phyloP scores from a whole-genome alignment of 305 asterid genomes.

The Striga hermonthica region DNA sequence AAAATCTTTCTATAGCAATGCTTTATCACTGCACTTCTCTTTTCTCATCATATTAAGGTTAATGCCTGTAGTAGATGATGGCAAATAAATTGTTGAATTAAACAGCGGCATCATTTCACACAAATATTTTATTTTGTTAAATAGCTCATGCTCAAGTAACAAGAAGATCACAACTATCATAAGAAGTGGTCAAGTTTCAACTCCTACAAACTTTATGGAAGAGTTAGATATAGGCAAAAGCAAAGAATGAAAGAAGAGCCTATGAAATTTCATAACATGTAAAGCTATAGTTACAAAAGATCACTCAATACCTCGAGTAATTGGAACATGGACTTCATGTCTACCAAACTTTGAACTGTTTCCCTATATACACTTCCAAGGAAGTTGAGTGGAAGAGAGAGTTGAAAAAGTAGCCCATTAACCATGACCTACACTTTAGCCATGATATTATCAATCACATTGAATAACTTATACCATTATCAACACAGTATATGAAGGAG shows the following conservation, averaged over 20 bases:
- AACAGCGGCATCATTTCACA: too few relatives aligned
- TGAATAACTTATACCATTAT: conserved; percentile 13
- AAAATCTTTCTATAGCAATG: too few relatives aligned
- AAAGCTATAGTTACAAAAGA: conserved; percentile 23
- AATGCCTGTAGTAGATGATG: too few relatives aligned
- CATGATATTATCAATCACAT: conserved; percentile 18
- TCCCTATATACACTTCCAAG: conserved; percentile 96
- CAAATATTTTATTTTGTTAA: background rate
- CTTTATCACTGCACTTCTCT: too few relatives aligned
- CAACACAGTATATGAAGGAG: background rate
- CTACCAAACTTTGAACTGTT: conserved; percentile 84
- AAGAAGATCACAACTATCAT: conserved; percentile 11
- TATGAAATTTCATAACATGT: background rate
- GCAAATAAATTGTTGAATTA: too few relatives aligned
- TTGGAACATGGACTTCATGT: conserved; percentile 97
- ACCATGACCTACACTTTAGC: conserved; percentile 75
- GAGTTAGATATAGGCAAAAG: background rate
- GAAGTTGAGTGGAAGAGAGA: conserved; percentile 95
- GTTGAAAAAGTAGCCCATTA: conserved; percentile 94
- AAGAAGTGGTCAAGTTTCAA: background rate
- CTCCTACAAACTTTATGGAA: background rate
- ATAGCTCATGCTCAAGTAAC: conserved; percentile 7
- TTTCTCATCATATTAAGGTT: too few relatives aligned
- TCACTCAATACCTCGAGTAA: conserved; percentile 77
- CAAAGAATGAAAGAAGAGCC: background rate